phyloP scores from a whole-genome alignment of 108 stramenopile species.

The Pseudonitzschia multiseries region DNA sequence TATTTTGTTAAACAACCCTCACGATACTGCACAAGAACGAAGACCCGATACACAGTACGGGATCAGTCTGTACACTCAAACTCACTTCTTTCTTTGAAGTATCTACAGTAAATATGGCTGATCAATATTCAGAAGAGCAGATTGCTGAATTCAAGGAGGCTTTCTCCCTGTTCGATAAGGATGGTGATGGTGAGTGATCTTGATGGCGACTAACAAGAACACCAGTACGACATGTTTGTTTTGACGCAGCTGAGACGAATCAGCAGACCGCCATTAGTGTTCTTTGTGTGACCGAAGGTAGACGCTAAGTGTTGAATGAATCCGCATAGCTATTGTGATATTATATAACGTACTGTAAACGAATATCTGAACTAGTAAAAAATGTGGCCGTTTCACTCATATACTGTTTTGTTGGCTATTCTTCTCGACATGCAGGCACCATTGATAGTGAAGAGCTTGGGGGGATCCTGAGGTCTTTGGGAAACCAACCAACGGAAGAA shows the following conservation, averaged over 20 bases:
- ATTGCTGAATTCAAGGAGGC: constrained; percentile 99
- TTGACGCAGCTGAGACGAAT: no score
- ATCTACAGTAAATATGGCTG: constrained; percentile 58
- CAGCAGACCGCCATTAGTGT: no score
- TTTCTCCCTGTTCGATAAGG: constrained; percentile 99
- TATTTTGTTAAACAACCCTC: no score
- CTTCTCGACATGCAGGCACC: constrained; percentile 72
- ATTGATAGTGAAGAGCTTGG: constrained; percentile 99
- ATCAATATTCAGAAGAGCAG: constrained; percentile 92
- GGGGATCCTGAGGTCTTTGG: constrained; percentile 98
- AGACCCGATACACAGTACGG: no score
- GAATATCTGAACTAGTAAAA: background rate
- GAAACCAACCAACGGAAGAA: constrained; percentile 99
- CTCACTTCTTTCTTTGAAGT: background rate
- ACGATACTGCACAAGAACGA: no score
- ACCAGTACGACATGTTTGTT: no score
- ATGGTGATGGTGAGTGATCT: constrained; percentile 91
- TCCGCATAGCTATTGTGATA: no score
- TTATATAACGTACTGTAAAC: no score
- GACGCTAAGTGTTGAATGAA: background rate
- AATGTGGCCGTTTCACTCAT: background rate
- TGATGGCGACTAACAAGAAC: background rate
- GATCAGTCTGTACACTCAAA: no score
- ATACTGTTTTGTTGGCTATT: background rate
- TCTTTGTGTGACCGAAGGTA: no score